phyloP scores from a whole-genome alignment of 345 rosid genomes.

The Populus tremula region DNA sequence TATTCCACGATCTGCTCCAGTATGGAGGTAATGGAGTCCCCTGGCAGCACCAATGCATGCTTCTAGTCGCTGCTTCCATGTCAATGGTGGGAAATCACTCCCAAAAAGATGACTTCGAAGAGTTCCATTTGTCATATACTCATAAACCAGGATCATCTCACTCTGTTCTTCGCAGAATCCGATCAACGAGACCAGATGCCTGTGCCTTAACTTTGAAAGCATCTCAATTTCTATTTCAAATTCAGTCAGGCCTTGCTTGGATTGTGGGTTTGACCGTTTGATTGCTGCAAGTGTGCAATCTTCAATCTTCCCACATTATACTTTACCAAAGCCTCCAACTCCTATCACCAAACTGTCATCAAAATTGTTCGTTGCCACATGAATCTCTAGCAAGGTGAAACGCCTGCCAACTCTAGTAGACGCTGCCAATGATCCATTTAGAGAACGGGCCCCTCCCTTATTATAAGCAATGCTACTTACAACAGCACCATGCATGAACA shows the following conservation, averaged over 20 bases:
- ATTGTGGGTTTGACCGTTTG: conserved; percentile 83
- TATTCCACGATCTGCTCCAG: conserved; percentile 81
- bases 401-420: conserved; percentile 53
- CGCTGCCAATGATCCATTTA: conserved; percentile 33
- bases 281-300: conserved; percentile 75
- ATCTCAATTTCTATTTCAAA: conserved; percentile 88
- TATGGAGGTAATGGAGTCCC: conserved; percentile 93
- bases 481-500: conserved; percentile 48
- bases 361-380: conserved; percentile 70
- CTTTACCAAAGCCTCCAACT: conserved; percentile 87
- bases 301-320: conserved; percentile 74
- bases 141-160: conserved; percentile 94
- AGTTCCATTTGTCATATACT: conserved; percentile 88
- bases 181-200: conserved; percentile 81
- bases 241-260: conserved; percentile 84
- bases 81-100: conserved; percentile 56
- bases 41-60: conserved; percentile 79
- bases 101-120: conserved; percentile 85
- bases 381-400: conserved; percentile 71
- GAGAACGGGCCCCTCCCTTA: conserved; percentile 47
- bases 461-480: conserved; percentile 48
- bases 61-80: conserved; percentile 82
- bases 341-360: conserved; percentile 78
- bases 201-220: conserved; percentile 85
- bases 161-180: conserved; percentile 85